Conservation (phyloP, 176 grass and related monocot species). For the Thinopyrum elongatum region DNA sequence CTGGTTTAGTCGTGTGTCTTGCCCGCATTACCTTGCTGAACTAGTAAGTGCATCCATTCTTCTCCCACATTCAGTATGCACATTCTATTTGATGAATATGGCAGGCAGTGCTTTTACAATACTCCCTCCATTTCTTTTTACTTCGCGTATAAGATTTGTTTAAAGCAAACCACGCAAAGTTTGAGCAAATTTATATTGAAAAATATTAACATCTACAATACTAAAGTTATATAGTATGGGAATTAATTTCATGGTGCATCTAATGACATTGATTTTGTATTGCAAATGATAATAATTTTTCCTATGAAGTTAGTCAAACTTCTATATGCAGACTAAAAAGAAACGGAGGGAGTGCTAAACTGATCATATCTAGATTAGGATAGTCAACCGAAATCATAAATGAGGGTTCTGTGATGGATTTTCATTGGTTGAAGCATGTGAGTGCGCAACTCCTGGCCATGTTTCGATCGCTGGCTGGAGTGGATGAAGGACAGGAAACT, state of each 20-base stretch:
- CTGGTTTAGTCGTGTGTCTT: conserved; percentile 89
- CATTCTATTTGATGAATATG: not conserved
- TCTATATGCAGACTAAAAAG: too few species aligned
- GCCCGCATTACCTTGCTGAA: conserved; percentile 93
- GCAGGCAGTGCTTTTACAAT: not conserved
- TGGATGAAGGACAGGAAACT: not conserved
- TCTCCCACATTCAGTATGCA: conserved; percentile 19
- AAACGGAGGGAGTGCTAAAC: not conserved
- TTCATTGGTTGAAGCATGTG: not conserved
- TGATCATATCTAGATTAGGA: not conserved
- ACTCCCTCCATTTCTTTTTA: too few species aligned
- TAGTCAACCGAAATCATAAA: conserved; percentile 5
- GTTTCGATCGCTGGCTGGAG: not conserved
- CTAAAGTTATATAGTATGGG: too few species aligned
- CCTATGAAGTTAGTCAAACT: too few species aligned
- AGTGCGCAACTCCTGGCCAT: not conserved
- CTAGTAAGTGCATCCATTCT: conserved; percentile 54
- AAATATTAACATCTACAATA: too few species aligned
- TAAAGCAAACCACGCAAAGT: too few species aligned
- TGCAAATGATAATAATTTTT: too few species aligned
- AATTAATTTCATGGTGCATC: too few species aligned
- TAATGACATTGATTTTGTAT: too few species aligned
- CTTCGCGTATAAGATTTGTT: too few species aligned
- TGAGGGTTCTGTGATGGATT: not conserved
- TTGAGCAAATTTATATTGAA: too few species aligned